Conservation (phyloP, 2,329 filamentous ascomycete genomes). For the Pseudogymnoascus sp. region DNA sequence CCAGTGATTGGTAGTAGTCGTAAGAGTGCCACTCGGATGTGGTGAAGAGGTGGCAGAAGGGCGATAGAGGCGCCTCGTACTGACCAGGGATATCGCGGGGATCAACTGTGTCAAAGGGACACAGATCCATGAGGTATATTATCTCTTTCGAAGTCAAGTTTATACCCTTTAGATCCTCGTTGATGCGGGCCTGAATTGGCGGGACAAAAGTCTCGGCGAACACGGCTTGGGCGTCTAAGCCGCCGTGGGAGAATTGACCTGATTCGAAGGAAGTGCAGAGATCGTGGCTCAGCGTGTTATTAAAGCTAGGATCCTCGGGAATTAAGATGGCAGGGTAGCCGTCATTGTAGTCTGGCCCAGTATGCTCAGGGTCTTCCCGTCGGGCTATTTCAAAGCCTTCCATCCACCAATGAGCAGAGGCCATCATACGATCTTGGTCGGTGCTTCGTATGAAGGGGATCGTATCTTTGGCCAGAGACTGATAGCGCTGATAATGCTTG, state of each 20-base stretch:
- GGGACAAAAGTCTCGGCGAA: conserved; percentile 60
- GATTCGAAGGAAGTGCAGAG: conserved; percentile 64
- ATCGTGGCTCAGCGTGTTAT: conserved; percentile 76
- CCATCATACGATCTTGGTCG: conserved; percentile 61
- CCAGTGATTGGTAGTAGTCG: conserved; percentile 70
- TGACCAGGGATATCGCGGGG: conserved; percentile 48
- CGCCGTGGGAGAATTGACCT: conserved; percentile 41
- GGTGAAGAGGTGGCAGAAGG: conserved; percentile 71
- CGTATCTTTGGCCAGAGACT: conserved; percentile 45
- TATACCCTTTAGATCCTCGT: conserved; percentile 57
- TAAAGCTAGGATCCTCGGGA: conserved; percentile 55
- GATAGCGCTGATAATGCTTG: conserved; percentile 69
- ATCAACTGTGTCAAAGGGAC: conserved; percentile 75
- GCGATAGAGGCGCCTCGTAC: conserved; percentile 50
- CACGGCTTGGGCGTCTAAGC: conserved; percentile 40
- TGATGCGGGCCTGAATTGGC: conserved; percentile 60
- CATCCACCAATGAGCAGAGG: conserved; percentile 68
- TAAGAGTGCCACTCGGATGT: conserved; percentile 66
- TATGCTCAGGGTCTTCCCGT: conserved; percentile 31
- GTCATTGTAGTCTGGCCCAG: conserved; percentile 33
- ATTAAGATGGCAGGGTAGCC: conserved; percentile 56
- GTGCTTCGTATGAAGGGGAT: conserved; percentile 66
- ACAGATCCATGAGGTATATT: conserved; percentile 77
- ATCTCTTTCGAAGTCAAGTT: conserved; percentile 56
- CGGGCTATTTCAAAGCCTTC: conserved; percentile 56